Conservation (phyloP, 2,329 filamentous ascomycete species). For the Claviceps cyperi region DNA sequence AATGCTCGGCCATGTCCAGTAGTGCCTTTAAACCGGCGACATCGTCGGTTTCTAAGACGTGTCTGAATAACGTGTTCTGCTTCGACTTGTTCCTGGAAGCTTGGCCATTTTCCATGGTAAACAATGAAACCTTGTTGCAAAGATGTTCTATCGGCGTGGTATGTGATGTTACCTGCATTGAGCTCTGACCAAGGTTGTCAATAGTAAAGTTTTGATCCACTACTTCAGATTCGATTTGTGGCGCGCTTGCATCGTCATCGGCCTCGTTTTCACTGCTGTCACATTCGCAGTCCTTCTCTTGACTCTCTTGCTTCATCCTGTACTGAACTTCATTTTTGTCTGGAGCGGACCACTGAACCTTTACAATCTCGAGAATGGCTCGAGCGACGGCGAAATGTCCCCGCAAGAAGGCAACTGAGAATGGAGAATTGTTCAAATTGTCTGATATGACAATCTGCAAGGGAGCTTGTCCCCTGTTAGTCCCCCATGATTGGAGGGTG, state of each 20-base stretch:
- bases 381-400: slow-evolving; percentile 51
- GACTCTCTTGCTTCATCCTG: slow-evolving; percentile 26
- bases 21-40: slow-evolving; percentile 38
- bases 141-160: slow-evolving; percentile 41
- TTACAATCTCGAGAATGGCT: slow-evolving; percentile 54
- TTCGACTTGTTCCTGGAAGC: slow-evolving; percentile 3
- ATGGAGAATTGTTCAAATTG: slow-evolving; percentile 36
- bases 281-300: slow-evolving; percentile 24
- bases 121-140: slow-evolving; percentile 20
- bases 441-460: slow-evolving; percentile 50
- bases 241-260: slow-evolving; percentile 22
- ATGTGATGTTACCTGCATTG: slow-evolving; percentile 52
- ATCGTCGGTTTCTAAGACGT: slow-evolving; percentile 39
- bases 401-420: slow-evolving; percentile 52
- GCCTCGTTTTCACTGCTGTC: slow-evolving; percentile 19
- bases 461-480: slow-evolving; percentile 38
- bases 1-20: slow-evolving; percentile 37
- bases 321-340: slow-evolving; percentile 38
- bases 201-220: slow-evolving; percentile 58
- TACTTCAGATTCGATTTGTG: slow-evolving; percentile 36
- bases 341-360: slow-evolving; percentile 49
- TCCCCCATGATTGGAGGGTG: slow-evolving; percentile 45
- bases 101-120: slow-evolving; percentile 18
- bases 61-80: slow-evolving; percentile 21
- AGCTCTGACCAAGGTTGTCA: slow-evolving; percentile 58